Evolutionary conservation across 495 filamentous ascomycete species (phyloP).

Genomic region (Trichoderma erinaceum): DNA sequence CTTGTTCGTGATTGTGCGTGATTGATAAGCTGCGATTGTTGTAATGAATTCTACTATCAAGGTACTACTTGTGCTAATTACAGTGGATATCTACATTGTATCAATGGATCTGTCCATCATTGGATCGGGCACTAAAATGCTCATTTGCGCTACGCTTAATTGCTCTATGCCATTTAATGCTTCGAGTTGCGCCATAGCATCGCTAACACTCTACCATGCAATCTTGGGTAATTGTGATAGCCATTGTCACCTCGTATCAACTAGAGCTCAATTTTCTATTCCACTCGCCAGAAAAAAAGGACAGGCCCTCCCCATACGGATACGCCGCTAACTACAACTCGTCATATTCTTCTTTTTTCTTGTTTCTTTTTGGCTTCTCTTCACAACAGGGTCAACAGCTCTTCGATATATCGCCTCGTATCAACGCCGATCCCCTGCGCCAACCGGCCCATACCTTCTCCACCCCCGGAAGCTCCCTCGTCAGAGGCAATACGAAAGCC

Average conservation of each 20-base stretch:
- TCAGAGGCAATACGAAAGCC: slow-evolving; percentile 30
- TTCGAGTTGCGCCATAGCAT: too few relatives aligned
- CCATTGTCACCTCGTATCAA: neutral
- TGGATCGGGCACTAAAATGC: too few relatives aligned
- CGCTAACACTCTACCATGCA: neutral
- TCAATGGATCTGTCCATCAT: too few relatives aligned
- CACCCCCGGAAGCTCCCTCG: slow-evolving; percentile 38
- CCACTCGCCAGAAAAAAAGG: too few relatives aligned
- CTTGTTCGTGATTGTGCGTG: neutral
- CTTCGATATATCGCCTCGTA: slow-evolving; percentile 80
- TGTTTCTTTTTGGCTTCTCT: neutral
- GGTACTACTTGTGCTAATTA: neutral
- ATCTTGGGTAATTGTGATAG: neutral
- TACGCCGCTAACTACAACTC: neutral
- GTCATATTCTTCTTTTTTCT: neutral
- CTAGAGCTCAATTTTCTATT: too few relatives aligned
- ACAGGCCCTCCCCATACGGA: too few relatives aligned
- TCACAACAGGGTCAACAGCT: slow-evolving; percentile 56
- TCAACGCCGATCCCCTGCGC: slow-evolving; percentile 87
- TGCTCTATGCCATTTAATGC: too few relatives aligned
- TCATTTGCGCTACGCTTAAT: too few relatives aligned
- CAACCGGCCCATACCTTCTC: slow-evolving; percentile 57
- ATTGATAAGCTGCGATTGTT: neutral
- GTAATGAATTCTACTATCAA: neutral
- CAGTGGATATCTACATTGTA: too few relatives aligned